Base-by-base conservation (phyloP, 495 filamentous ascomycete genomes). In the Penicillium paradoxum region DNA sequence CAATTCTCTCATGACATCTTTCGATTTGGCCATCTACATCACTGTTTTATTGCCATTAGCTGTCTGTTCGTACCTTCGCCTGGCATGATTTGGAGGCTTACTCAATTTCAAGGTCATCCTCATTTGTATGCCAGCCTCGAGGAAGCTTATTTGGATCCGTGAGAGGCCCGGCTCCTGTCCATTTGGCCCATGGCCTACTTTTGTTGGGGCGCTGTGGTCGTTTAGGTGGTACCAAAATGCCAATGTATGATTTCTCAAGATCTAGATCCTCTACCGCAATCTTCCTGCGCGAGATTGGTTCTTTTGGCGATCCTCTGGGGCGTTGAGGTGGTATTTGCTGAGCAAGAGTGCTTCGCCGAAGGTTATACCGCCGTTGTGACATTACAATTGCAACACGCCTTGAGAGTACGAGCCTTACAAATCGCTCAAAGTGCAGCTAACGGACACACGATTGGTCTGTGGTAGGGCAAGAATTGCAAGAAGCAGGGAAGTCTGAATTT, bases 1-100 rank as follows among this genome's bases (percentile, higher is more conserved):
- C 34, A 19, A 56, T 56, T 27, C 48, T 30, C 33, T 56, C 54
- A 25, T 42, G 41, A 18, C 54, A 56, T 39, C 54, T 45, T 27
- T 51, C 5, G n/a, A 56, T 56, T 13, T 56, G 54, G 27, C 29
- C 54, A 13, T 51, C 41, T 0, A 48, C n/a, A 27, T 38, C 45
- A 17, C 45, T 38, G 6, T 37, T 38, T 1, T 3, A 3, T 30
- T 3, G 0, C 8, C 4, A 27, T 48, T 38, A 47, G 30, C 6
- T 1, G 21, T 5, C 2, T 21, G 8, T 1, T 22, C 19, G 8
- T 3, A 27, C 7, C 7, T 8, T 19, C 6, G 15, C 1, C 9
- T 15, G 4, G 0, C 27, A 18, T 2, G 19, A 2, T 41, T 25
- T 29, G 9, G 5, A 2, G 7, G 3, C 45, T 24, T 14, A 48